Evolutionary conservation across 129 eudicot genomes (phyloP), one percentile per base, ranked within the genome.

Genomic region (Erigeron canadensis): DNA sequence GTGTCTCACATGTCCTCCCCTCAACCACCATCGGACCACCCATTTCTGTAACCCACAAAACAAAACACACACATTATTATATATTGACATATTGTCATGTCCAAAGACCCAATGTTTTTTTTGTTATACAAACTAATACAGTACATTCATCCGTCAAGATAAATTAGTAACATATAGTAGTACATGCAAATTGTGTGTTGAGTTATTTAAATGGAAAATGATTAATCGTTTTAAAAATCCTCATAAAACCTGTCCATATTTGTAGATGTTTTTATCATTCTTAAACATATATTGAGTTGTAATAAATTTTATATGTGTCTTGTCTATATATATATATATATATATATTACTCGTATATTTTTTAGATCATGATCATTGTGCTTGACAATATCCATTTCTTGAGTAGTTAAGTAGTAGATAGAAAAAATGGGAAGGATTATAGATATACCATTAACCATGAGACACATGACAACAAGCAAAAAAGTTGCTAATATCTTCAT

Each of bases 1-100:
- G 56, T 0, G 96, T 79, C 78, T 79, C 85, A 44, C 98, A 91
- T 22, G 72, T 86, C 76, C 93, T 82, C 5, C 76, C 97, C 65
- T 91, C 96, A 1, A 79, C 88, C 68, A 77, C 79, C 82, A 69
- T 77, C 70, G 63, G 74, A 17, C 41, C 74, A 11, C 73, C 77
- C 63, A 77, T 65, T 11, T 75, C 87, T 84, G 65, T 43, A 28
- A 28, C 34, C 0, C 34, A 28, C 1, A 28, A 28, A 28, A 28
- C 34, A 28, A 28, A 28, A 28, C 1, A 28, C 34, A 28, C 34
- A n/a, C n/a, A n/a, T n/a, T n/a, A n/a, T n/a, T 28, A 55, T 16
- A 54, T 17, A 7, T 18, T 40, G 17, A 46, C 13, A 28, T 28
- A 28, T 28, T 28, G 23, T 15, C 38, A 12, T 56, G 57, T 45